Conservation (phyloP, 805 yeast genomes). For the Zygosaccharomyces lentus region DNA sequence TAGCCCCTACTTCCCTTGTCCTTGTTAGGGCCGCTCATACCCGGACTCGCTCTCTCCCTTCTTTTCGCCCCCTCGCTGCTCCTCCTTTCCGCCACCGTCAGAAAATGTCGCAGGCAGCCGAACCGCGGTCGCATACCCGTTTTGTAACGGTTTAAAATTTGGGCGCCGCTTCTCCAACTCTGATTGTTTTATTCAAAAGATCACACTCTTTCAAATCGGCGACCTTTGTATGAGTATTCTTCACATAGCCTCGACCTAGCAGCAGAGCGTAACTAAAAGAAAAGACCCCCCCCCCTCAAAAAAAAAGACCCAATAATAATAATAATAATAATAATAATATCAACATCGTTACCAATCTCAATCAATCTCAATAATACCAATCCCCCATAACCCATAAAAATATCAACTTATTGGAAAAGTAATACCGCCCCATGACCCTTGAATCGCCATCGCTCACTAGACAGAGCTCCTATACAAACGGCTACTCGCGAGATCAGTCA, state of each 20-base stretch:
- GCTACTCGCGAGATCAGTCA: conserved; percentile 13
- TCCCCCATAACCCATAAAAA: neutral
- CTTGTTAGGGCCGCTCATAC: neutral
- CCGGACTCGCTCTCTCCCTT: neutral
- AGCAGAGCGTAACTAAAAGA: neutral
- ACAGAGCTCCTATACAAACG: conserved; percentile 5
- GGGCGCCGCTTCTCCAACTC: neutral
- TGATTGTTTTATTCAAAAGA: neutral
- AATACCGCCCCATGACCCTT: neutral
- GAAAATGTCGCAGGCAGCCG: neutral
- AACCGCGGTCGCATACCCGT: conserved; percentile 1
- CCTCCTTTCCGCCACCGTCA: neutral
- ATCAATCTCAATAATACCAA: too few relatives aligned
- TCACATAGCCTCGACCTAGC: neutral
- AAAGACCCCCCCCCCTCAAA: too few relatives aligned
- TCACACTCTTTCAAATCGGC: neutral
- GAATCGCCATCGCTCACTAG: conserved; percentile 6
- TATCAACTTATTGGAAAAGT: neutral
- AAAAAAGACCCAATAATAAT: neutral
- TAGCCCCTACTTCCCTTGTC: neutral
- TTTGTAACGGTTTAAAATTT: neutral
- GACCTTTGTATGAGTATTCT: neutral
- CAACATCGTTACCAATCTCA: neutral
- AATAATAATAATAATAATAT: neutral
- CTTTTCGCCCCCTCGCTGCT: neutral